Base-by-base conservation (phyloP, 768 basidiomycete species). In the Rhizopogon salebrosus region DNA sequence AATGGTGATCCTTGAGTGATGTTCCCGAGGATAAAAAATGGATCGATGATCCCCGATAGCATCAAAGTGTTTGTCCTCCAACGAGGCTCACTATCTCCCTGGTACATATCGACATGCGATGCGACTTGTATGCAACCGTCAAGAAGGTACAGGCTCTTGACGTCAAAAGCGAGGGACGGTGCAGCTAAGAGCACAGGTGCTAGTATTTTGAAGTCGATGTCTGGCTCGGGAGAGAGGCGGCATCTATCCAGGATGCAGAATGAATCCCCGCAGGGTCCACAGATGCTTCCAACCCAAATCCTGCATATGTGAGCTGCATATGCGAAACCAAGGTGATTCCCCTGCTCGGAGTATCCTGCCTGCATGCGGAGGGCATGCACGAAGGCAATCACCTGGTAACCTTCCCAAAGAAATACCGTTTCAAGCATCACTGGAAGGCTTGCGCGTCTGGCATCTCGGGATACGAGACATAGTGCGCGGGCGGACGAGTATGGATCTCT, bases 351-450 rank as follows among this genome's bases (percentile, higher is more conserved):
- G 13, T 62, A 55, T 2, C 49, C 16, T 24, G 35, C 39, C 54
- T 72, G 72, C 16, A 61, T 57, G 5, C 61, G 58, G 11, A 75
- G 54, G 29, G 70, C 60, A 38, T 61, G 55, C 29, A 69, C 59
- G 61, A 77, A 75, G 9, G 9, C 31, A 34, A 34, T 34, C 3
- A 34, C 31, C 2, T 34, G 31, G 31, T 9, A 4, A 34, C 13
- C 31, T 34, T 34, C 31, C 39, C 56, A 51, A 27, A 75, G 64
- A 23, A 73, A 50, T 4, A 77, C 70, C 13, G 70, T 73, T 50
- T 70, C 64, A 10, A 75, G 66, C 49, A 77, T 64, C 48, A 63
- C 57, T 35, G 67, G 72, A 68, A 76, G 74, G 24, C 65, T 59
- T 16, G 61, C 60, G n/a, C 58, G 62, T 16, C 72, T 67, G 23